A percentile compares a stretch with the other conserved stretches of the same genome.
phyloP scores from a whole-genome alignment of 2,329 filamentous ascomycete genomes.

The Cryphonectria japonica region DNA sequence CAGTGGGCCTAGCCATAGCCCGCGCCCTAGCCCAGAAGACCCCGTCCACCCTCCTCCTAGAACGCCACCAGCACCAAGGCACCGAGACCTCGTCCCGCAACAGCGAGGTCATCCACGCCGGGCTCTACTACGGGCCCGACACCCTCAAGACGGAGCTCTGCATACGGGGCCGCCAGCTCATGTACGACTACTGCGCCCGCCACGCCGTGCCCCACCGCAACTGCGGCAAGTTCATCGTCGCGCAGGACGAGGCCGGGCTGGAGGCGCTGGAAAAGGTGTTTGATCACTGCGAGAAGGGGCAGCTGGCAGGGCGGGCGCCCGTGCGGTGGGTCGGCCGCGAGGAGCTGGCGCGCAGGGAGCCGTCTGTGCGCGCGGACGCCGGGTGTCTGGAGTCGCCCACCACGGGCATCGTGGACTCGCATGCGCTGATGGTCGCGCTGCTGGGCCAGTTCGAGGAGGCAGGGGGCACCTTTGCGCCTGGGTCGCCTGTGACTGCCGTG shows the following conservation, averaged over 20 bases:
- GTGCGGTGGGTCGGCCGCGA: conserved; percentile 68
- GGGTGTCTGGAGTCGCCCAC: conserved; percentile 83
- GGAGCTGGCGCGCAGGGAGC: conserved; percentile 70
- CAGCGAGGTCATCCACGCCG: conserved; percentile 95
- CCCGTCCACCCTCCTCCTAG: conserved; percentile 75
- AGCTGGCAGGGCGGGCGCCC: conserved; percentile 60
- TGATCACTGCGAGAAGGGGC: conserved; percentile 42
- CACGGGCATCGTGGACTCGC: conserved; percentile 90
- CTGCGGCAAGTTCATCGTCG: conserved; percentile 93
- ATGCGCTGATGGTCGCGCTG: conserved; percentile 81
- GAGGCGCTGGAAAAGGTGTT: conserved; percentile 60
- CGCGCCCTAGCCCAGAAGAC: conserved; percentile 65
- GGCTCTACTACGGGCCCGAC: conserved; percentile 80
- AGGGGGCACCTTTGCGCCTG: conserved; percentile 75
- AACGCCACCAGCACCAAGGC: conserved; percentile 75
- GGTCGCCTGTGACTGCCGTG: conserved; percentile 66
- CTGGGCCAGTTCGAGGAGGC: conserved; percentile 75
- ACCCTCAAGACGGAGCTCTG: conserved; percentile 86
- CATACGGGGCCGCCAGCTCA: conserved; percentile 71
- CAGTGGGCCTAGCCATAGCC: conserved; percentile 81
- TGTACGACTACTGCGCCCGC: conserved; percentile 77
- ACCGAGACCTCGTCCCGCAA: conserved; percentile 90
- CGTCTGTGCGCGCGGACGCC: conserved; percentile 70
- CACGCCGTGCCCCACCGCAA: conserved; percentile 71
- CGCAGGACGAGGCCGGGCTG: conserved; percentile 75